These are phyloP conservation scores for Rhodotorula diobovata DNA, from an alignment of 768 basidiomycete genomes.

Conservation along the genomic window DNA sequence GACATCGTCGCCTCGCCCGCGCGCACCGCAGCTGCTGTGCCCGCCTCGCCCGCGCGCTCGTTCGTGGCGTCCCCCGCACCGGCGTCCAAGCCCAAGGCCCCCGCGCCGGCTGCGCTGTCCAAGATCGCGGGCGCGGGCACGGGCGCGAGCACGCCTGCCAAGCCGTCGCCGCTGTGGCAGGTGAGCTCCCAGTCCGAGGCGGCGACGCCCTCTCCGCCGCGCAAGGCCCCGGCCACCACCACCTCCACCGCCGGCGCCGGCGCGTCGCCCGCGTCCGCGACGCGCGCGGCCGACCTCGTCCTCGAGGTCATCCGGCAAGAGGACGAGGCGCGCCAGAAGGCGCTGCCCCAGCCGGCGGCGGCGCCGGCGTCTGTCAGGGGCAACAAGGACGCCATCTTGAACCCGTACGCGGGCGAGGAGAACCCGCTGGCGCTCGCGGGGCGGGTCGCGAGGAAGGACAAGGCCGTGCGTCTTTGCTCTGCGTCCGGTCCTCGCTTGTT, in stretches of 20 bases:
- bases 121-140: neutral
- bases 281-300: conserved; percentile 34
- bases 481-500: neutral
- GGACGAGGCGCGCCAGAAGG: conserved; percentile 3
- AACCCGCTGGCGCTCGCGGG: conserved; percentile 1
- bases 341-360: neutral
- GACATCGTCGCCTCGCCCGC: conserved; percentile 13
- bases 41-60: neutral
- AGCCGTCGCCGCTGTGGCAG: conserved; percentile 36
- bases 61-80: neutral
- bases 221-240: conserved; percentile 5
- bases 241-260: conserved; percentile 1
- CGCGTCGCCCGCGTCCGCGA: neutral
- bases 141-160: conserved; percentile 18
- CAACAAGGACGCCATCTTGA: conserved; percentile 19
- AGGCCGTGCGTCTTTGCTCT: neutral
- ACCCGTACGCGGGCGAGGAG: conserved; percentile 30
- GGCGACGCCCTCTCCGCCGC: neutral
- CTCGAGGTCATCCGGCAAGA: conserved; percentile 32
- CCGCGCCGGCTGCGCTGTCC: neutral
- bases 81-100: neutral
- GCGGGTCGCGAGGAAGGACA: conserved; percentile 7
- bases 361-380: neutral
- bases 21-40: too few relatives aligned
- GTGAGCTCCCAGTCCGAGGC: conserved; percentile 20